A percentile compares a stretch with the other conserved stretches of the same genome.
phyloP scores from a whole-genome alignment of 2,329 filamentous ascomycete genomes.

The Cytospora schulzeri region DNA sequence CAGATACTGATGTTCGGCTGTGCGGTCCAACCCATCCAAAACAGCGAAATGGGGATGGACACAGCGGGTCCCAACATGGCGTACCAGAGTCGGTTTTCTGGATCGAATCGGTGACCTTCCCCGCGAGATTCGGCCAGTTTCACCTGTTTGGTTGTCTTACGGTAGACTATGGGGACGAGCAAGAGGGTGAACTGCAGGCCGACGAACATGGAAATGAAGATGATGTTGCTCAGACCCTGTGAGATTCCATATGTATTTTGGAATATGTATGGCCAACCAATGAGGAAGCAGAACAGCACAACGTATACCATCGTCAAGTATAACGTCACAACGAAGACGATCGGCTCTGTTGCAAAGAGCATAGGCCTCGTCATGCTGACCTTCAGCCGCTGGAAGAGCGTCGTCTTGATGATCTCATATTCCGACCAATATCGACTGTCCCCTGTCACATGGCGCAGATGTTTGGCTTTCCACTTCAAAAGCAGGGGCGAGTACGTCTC shows the following conservation, averaged over 20 bases:
- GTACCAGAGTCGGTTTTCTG: constrained; percentile 46
- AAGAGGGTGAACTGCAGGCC: constrained; percentile 41
- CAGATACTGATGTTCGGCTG: constrained; percentile 46
- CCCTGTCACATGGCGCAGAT: constrained; percentile 61
- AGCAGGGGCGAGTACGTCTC: constrained; percentile 64
- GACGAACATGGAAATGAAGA: constrained; percentile 47
- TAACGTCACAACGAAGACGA: constrained; percentile 29
- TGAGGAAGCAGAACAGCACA: constrained; percentile 55
- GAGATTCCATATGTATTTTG: constrained; percentile 44
- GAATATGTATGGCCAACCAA: constrained; percentile 55
- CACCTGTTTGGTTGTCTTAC: constrained; percentile 31
- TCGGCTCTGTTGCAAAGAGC: constrained; percentile 39
- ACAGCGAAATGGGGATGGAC: constrained; percentile 48
- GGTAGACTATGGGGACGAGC: constrained; percentile 40
- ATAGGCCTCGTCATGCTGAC: constrained; percentile 48
- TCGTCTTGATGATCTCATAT: constrained; percentile 57
- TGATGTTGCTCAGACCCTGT: constrained; percentile 45
- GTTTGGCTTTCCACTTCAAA: constrained; percentile 60
- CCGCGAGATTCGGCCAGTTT: constrained; percentile 14
- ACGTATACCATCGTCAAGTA: constrained; percentile 57
- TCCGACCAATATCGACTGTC: constrained; percentile 63
- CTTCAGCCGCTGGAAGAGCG: constrained; percentile 55
- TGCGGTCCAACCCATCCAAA: constrained; percentile 55
- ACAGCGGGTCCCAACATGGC: constrained; percentile 46
- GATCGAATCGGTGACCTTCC: constrained; percentile 38